These are phyloP conservation scores for Ambrosiella xylebori DNA, from an alignment of 2,329 filamentous ascomycete genomes.

Conservation along the genomic window DNA sequence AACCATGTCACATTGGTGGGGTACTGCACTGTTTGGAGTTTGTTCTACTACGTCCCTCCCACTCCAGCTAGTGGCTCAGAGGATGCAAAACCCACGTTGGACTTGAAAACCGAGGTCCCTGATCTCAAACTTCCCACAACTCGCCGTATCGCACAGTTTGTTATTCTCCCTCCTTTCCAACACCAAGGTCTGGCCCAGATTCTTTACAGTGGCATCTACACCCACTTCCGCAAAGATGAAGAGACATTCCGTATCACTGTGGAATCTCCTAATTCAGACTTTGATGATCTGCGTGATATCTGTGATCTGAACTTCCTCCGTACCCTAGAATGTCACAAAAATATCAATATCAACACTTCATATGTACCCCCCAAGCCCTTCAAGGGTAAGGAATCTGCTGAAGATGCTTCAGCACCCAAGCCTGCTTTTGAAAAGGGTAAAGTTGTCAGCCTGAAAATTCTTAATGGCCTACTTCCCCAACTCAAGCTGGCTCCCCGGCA, in stretches of 20 bases:
- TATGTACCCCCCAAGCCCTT: constrained; percentile 21
- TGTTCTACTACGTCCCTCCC: constrained; percentile 45
- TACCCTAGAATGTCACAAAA: constrained; percentile 37
- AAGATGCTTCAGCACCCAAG: neutral
- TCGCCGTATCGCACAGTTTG: constrained; percentile 78
- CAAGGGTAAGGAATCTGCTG: constrained; percentile 6
- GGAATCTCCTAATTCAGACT: constrained; percentile 80
- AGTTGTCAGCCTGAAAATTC: constrained; percentile 27
- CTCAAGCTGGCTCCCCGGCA: constrained; percentile 63
- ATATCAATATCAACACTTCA: constrained; percentile 36
- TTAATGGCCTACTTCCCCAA: constrained; percentile 39
- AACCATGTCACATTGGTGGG: constrained; percentile 63
- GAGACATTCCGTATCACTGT: constrained; percentile 73
- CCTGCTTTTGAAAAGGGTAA: constrained; percentile 11
- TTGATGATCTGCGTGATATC: constrained; percentile 63
- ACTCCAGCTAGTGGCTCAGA: constrained; percentile 19
- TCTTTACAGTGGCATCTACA: constrained; percentile 68
- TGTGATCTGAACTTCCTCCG: constrained; percentile 53
- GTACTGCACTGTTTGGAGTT: constrained; percentile 79
- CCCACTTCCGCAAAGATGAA: constrained; percentile 45
- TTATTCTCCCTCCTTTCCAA: constrained; percentile 80
- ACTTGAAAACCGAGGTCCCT: constrained; percentile 28
- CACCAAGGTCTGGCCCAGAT: constrained; percentile 58
- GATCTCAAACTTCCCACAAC: constrained; percentile 43
- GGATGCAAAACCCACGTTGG: constrained; percentile 8